Evolutionary conservation across 192 early-diverging fungal species (phyloP).

Genomic region (Coemansia sp.): DNA sequence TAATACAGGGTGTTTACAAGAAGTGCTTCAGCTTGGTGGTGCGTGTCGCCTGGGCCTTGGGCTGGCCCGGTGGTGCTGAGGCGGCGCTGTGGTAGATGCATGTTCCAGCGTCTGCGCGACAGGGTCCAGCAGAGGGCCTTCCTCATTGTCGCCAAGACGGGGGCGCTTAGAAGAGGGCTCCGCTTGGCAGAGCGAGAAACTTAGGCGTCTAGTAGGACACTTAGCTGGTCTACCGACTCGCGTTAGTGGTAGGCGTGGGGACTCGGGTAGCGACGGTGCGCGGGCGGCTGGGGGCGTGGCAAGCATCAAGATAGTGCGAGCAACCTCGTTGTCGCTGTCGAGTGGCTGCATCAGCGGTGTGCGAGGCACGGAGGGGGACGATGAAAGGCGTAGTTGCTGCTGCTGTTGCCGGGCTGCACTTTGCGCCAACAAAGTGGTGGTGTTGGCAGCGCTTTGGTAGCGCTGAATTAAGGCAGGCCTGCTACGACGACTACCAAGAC

Average conservation of each 20-base stretch:
- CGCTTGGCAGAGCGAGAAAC: slow-evolving; percentile 19
- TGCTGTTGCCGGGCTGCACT: neutral
- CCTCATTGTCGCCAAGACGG: neutral
- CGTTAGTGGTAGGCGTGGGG: slow-evolving; percentile 9
- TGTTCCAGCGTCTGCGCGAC: neutral
- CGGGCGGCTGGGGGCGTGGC: slow-evolving; percentile 38
- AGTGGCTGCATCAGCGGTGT: slow-evolving; percentile 19
- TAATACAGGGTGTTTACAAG: neutral
- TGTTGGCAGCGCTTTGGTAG: neutral
- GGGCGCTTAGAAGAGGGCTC: slow-evolving; percentile 3
- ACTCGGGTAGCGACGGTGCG: slow-evolving; percentile 12
- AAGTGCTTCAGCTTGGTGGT: neutral
- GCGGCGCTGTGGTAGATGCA: neutral
- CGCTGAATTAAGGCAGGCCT: neutral
- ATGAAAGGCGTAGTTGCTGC: slow-evolving; percentile 11
- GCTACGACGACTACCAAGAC: neutral
- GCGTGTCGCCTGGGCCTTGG: slow-evolving; percentile 1
- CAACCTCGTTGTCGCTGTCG: slow-evolving; percentile 30
- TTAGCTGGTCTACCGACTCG: neutral
- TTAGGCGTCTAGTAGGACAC: slow-evolving; percentile 15
- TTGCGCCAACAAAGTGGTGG: neutral
- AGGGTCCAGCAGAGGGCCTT: neutral
- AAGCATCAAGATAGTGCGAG: slow-evolving; percentile 41
- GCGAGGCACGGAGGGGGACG: slow-evolving; percentile 8
- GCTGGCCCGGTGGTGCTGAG: neutral